Percentiles rank a stretch among this genome's conserved stretches.
These are phyloP conservation scores for Rubroshorea leprosula DNA, from an alignment of 345 rosid species.

Conservation along the genomic window DNA sequence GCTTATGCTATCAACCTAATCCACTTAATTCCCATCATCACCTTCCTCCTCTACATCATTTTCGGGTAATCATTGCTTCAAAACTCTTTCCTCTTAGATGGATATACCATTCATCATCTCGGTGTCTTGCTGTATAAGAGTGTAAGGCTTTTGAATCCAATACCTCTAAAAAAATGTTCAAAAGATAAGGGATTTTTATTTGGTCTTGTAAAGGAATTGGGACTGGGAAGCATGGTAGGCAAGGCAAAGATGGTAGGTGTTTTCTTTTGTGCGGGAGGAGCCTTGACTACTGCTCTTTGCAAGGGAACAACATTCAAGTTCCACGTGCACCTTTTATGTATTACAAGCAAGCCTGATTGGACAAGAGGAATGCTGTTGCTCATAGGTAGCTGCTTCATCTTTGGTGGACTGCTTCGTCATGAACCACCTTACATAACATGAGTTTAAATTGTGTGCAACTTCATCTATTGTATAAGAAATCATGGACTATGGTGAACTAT, in stretches of 20 bases:
- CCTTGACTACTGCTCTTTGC: constrained; percentile 24
- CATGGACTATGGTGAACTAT: too few relatives aligned
- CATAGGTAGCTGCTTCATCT: constrained; percentile 26
- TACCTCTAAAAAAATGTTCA: too few relatives aligned
- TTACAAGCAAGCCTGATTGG: constrained; percentile 9
- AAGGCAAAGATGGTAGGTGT: constrained; percentile 33
- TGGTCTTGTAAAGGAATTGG: constrained; percentile 24
- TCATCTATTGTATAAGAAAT: too few relatives aligned
- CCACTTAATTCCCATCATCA: constrained; percentile 35
- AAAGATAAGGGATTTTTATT: background rate
- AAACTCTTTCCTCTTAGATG: too few relatives aligned
- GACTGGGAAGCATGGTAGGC: constrained; percentile 25
- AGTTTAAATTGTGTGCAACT: too few relatives aligned
- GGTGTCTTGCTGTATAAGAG: too few relatives aligned
- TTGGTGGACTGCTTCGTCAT: too few relatives aligned
- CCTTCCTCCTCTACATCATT: constrained; percentile 32
- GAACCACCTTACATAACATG: too few relatives aligned
- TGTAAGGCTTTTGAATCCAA: too few relatives aligned
- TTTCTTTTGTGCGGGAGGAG: constrained; percentile 37
- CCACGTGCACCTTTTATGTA: background rate
- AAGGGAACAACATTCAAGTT: constrained; percentile 30
- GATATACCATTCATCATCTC: too few relatives aligned
- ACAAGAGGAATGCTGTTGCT: constrained; percentile 35
- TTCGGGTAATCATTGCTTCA: constrained; percentile 18
- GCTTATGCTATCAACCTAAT: constrained; percentile 38